Base-by-base conservation (phyloP, 2,329 filamentous ascomycete genomes). In the Cryphonectria nitschkei region DNA sequence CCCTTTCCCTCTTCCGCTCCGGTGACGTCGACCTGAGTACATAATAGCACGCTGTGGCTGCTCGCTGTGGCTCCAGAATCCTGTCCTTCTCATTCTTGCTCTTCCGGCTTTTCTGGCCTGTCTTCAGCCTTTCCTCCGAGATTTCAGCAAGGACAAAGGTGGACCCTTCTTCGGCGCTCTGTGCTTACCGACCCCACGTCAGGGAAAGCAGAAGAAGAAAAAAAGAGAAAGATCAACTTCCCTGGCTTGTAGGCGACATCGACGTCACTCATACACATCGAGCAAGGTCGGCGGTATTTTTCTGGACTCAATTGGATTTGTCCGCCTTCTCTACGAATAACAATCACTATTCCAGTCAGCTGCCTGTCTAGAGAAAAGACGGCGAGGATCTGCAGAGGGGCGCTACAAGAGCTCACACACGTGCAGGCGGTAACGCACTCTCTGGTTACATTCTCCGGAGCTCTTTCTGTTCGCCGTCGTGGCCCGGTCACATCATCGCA, bases 401-500 rank as follows among this genome's bases (percentile, higher is more conserved):
- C 26, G n/a, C n/a, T 26, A 50, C 43, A 50, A 32, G 26, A 32
- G 14, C 52, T 29, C 52, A 54, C n/a, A 52, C 22, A 54, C 19
- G 7, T n/a, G 22, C 46, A 50, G 8, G 22, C 46, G 16, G 22
- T n/a, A 8, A 8, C 34, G 6, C 34, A 34, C 22, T 50, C 46
- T n/a, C 63, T 63, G 34, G 3, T 34, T 6, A 68, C 65, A 56
- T 68, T 56, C 56, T 6, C 65, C 65, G 69, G 70, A 65, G 56
- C 43, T 50, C 46, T 50, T 16, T 65, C 66, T 60, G 62, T 71
- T 32, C 67, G 56, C 70, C 62, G 67, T 54, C 50, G 41, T 52
- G 54, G 32, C 43, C 67, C 50, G 61, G 64, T 66, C 62, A 63
- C 70, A 71, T 66, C 67, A 69, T 66, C 67, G 66, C 70, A 64